Evolutionary conservation across 2,329 filamentous ascomycete species (phyloP).

Genomic region (Pleomassaria siparia): DNA sequence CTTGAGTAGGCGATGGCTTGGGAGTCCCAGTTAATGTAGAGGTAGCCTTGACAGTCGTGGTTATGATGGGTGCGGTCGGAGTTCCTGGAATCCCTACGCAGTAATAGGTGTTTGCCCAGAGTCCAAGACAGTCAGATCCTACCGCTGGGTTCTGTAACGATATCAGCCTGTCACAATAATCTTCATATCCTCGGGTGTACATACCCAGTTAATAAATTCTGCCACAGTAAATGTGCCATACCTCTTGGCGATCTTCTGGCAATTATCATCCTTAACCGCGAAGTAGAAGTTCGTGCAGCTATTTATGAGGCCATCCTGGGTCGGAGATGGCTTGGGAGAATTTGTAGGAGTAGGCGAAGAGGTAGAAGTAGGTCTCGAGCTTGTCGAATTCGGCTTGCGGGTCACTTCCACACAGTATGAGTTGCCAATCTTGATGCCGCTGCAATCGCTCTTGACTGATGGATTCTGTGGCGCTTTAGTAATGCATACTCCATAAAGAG

Average conservation of each 20-base stretch:
- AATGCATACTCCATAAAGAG: background rate
- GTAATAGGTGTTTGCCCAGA: conserved; percentile 5
- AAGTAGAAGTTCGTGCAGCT: background rate
- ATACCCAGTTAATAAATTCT: background rate
- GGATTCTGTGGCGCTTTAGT: conserved; percentile 10
- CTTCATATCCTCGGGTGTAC: background rate
- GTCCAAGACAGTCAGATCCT: conserved; percentile 4
- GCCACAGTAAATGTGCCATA: background rate
- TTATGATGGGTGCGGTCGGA: background rate
- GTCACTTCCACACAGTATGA: conserved; percentile 17
- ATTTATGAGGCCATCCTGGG: background rate
- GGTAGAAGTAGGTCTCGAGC: background rate
- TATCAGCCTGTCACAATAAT: background rate
- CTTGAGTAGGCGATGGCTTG: conserved; percentile 14
- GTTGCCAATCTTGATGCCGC: conserved; percentile 14
- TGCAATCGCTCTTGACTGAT: conserved; percentile 13
- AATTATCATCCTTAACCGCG: background rate
- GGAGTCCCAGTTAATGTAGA: conserved; percentile 2
- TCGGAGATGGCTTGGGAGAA: background rate
- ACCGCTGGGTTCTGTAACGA: conserved; percentile 7
- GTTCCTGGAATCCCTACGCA: conserved; percentile 2
- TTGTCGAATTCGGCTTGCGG: background rate
- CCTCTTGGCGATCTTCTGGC: background rate
- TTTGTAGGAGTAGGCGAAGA: background rate
- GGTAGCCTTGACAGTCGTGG: background rate